A percentile compares a stretch with the other conserved stretches of the same genome.
Conservation (phyloP, 306 rosid genomes). For the Casuarina cunninghamiana region DNA sequence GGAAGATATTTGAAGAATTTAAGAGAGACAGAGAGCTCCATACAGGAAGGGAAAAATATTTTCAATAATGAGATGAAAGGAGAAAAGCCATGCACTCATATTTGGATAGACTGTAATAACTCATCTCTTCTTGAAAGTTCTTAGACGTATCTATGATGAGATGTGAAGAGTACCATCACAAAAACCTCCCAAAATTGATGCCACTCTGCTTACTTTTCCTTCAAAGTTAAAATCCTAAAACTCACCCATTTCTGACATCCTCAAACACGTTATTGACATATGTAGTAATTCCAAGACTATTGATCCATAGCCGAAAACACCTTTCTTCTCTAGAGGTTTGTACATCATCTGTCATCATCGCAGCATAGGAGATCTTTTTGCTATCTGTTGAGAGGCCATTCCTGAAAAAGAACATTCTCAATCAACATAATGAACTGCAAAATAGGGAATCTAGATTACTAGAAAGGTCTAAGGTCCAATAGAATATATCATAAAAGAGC, state of each 20-base stretch:
- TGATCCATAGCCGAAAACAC: constrained; percentile 93
- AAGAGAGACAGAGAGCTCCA: background rate
- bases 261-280: constrained; percentile 79
- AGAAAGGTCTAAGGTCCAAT: background rate
- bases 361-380: constrained; percentile 77
- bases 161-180: background rate
- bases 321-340: constrained; percentile 95
- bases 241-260: constrained; percentile 93
- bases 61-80: background rate
- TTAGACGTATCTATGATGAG: background rate
- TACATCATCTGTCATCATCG: constrained; percentile 92
- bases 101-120: background rate
- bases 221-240: constrained; percentile 22
- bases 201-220: constrained; percentile 13
- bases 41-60: background rate
- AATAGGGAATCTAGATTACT: background rate
- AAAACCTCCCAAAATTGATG: constrained; percentile 6
- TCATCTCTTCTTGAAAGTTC: background rate
- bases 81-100: background rate
- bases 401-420: constrained; percentile 47
- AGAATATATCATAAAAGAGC: background rate
- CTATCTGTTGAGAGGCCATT: constrained; percentile 86
- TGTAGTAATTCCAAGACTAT: constrained; percentile 81
- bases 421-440: constrained; percentile 17
- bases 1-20: background rate